A percentile compares a stretch with the other conserved stretches of the same genome.
Evolutionary conservation across 306 rosid genomes (phyloP).

Genomic region (Calophaca sinica): DNA sequence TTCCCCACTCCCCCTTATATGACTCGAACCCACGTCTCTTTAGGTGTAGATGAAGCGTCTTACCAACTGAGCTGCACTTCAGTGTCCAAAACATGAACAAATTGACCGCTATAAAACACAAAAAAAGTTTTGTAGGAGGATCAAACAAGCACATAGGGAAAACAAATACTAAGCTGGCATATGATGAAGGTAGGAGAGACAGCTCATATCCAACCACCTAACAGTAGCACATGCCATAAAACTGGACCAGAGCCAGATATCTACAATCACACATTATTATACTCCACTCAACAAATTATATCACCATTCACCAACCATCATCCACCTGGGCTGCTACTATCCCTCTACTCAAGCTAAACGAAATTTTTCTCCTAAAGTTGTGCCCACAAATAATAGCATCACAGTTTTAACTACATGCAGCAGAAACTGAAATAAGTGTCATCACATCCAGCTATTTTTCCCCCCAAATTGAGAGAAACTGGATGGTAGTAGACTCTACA

Average conservation of each 20-base stretch:
- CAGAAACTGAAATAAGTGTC: conserved; percentile 34
- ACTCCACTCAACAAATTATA: conserved; percentile 49
- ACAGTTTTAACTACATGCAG: conserved; percentile 31
- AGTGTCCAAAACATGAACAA: conserved; percentile 16
- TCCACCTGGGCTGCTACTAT: conserved; percentile 33
- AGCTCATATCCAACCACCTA: conserved; percentile 46
- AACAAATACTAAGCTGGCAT: conserved; percentile 27
- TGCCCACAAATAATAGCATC: conserved; percentile 41
- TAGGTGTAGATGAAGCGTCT: no score
- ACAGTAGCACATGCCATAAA: conserved; percentile 39
- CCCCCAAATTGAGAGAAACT: neutral
- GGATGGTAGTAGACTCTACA: no score
- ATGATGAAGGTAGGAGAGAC: conserved; percentile 46
- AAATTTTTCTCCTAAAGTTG: conserved; percentile 30
- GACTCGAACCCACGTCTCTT: no score
- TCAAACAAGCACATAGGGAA: conserved; percentile 21
- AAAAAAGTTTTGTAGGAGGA: conserved; percentile 6
- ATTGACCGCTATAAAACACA: neutral
- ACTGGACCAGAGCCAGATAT: conserved; percentile 37
- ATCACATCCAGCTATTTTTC: conserved; percentile 34
- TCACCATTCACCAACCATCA: conserved; percentile 48
- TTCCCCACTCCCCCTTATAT: no score
- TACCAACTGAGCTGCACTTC: no score
- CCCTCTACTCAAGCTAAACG: conserved; percentile 40
- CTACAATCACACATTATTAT: conserved; percentile 43